phyloP scores from a whole-genome alignment of 108 stramenopile species.

The Fragilariopsis cylindrus region DNA sequence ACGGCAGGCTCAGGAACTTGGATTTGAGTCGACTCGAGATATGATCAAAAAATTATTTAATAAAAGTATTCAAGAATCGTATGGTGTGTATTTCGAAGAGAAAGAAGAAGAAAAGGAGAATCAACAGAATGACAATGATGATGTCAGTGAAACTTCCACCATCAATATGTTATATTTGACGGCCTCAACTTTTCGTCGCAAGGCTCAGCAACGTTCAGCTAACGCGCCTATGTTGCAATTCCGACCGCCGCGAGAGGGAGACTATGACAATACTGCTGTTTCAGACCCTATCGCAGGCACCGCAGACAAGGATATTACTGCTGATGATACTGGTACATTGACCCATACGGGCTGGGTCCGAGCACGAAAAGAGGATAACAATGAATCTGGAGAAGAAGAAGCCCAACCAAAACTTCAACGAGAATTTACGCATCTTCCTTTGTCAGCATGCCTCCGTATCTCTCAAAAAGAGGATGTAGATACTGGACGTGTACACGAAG shows the following conservation, averaged over 20 bases:
- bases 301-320: background rate
- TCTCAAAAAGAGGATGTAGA: constrained; percentile 56
- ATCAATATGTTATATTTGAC: constrained; percentile 34
- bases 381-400: background rate
- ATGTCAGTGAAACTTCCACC: background rate
- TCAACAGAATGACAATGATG: background rate
- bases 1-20: constrained; percentile 58
- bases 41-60: constrained; percentile 63
- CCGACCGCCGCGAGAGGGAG: constrained; percentile 29
- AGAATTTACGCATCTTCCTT: constrained; percentile 42
- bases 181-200: constrained; percentile 50
- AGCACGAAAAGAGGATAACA: constrained; percentile 16
- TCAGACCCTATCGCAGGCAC: constrained; percentile 29
- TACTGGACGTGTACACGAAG: constrained; percentile 49
- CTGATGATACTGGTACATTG: constrained; percentile 37
- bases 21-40: constrained; percentile 51
- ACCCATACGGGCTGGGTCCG: constrained; percentile 52
- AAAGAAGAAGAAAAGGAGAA: constrained; percentile 32
- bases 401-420: constrained; percentile 1
- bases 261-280: constrained; percentile 35
- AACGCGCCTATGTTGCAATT: constrained; percentile 70
- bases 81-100: constrained; percentile 46
- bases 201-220: constrained; percentile 52
- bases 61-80: constrained; percentile 53
- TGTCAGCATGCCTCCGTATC: constrained; percentile 76